phyloP scores from a whole-genome alignment of 2,329 filamentous ascomycete genomes.

The Didymella segeticola region DNA sequence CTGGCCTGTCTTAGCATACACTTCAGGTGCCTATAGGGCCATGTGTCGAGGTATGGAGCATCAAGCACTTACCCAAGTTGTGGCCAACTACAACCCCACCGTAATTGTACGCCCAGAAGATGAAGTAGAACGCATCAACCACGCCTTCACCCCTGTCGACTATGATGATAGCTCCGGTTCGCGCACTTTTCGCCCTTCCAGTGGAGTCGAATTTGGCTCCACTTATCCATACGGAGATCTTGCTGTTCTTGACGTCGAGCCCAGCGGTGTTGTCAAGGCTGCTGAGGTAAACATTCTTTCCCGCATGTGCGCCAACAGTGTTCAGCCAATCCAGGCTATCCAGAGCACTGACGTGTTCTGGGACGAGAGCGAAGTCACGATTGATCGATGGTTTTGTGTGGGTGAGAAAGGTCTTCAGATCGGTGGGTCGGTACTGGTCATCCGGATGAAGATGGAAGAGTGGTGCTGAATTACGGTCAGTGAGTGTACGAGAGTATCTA shows the following conservation, averaged over 20 bases:
- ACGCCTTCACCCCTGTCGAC: conserved; percentile 59
- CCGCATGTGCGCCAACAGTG: conserved; percentile 25
- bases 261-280: conserved; percentile 46
- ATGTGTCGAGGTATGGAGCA: not conserved
- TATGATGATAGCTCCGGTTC: conserved; percentile 60
- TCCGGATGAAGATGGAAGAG: conserved; percentile 49
- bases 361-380: not conserved
- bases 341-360: conserved; percentile 41
- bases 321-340: conserved; percentile 47
- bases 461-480: conserved; percentile 47
- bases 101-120: conserved; percentile 63
- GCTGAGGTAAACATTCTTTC: conserved; percentile 48
- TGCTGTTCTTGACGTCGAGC: too few species aligned
- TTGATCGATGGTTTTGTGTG: conserved; percentile 46
- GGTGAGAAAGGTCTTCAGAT: conserved; percentile 45
- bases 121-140: conserved; percentile 66
- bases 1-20: conserved; percentile 12
- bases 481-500: too few species aligned
- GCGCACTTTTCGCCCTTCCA: conserved; percentile 35
- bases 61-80: conserved; percentile 28
- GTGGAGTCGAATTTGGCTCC: conserved; percentile 43
- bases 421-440: conserved; percentile 50
- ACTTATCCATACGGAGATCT: conserved; percentile 48
- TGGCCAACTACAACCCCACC: conserved; percentile 57
- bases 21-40: not conserved